phyloP scores from a whole-genome alignment of 345 rosid species.

The Gossypioides kirkii region DNA sequence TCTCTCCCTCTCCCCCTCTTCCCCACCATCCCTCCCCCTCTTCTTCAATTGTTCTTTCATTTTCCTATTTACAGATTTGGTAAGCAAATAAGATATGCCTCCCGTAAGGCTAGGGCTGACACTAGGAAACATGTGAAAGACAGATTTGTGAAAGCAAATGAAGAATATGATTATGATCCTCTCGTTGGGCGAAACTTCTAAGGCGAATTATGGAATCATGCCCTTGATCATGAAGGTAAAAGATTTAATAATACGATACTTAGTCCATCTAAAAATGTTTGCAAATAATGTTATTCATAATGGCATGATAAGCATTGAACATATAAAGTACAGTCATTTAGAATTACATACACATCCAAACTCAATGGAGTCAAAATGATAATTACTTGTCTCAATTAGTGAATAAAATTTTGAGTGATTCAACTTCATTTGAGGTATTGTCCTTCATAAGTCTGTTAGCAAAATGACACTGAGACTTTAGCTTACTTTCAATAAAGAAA shows the following conservation, averaged over 20 bases:
- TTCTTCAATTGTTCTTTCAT: not conserved
- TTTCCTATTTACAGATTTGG: slow-evolving; percentile 47
- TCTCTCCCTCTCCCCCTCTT: too few species aligned
- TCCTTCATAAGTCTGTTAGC: too few species aligned
- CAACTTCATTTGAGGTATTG: not conserved
- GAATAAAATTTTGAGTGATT: not conserved
- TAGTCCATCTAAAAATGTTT: not conserved
- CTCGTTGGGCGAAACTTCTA: slow-evolving; percentile 28
- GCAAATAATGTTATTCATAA: not conserved
- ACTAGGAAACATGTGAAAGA: slow-evolving; percentile 90
- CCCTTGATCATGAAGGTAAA: slow-evolving; percentile 4
- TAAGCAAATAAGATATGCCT: slow-evolving; percentile 82
- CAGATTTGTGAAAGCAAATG: slow-evolving; percentile 89
- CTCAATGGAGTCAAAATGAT: not conserved
- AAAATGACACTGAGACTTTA: not conserved
- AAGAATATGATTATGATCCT: slow-evolving; percentile 71
- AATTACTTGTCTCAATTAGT: not conserved
- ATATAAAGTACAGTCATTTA: not conserved
- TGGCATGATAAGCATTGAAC: slow-evolving; percentile 7
- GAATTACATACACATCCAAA: not conserved
- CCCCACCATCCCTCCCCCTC: too few species aligned
- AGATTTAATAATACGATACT: not conserved
- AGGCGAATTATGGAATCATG: not conserved
- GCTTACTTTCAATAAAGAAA: not conserved
- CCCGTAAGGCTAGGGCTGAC: slow-evolving; percentile 91